Percentiles rank a stretch among this genome's conserved stretches.
phyloP scores from a whole-genome alignment of 2,329 filamentous ascomycete genomes.

The Colletotrichum falcatum region DNA sequence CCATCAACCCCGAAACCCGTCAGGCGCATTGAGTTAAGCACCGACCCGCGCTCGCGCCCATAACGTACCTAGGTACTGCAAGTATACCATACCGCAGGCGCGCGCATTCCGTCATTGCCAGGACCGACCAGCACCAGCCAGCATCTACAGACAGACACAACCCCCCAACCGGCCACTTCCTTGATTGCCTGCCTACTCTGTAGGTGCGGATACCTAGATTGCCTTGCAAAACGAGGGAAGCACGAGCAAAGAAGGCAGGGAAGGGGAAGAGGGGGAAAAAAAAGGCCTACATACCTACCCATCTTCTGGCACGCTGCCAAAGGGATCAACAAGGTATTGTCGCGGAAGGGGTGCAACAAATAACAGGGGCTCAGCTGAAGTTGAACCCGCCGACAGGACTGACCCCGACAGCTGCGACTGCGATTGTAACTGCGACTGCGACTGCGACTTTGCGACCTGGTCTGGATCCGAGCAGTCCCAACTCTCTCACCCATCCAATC shows the following conservation, averaged over 20 bases:
- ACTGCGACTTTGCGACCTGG: slow-evolving; percentile 27
- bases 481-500: slow-evolving; percentile 13
- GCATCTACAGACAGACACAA: slow-evolving; percentile 6
- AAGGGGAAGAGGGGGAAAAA: neutral
- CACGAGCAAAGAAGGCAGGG: neutral
- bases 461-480: slow-evolving; percentile 15
- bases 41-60: slow-evolving; percentile 27
- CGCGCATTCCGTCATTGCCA: neutral
- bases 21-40: slow-evolving; percentile 42
- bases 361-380: slow-evolving; percentile 37
- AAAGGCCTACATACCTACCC: neutral
- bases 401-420: slow-evolving; percentile 26
- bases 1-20: slow-evolving; percentile 34
- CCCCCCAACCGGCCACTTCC: slow-evolving; percentile 20
- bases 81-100: neutral
- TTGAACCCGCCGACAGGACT: slow-evolving; percentile 24
- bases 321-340: slow-evolving; percentile 4
- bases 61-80: slow-evolving; percentile 1
- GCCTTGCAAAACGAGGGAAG: slow-evolving; percentile 10
- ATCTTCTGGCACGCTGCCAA: neutral
- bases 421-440: slow-evolving; percentile 15
- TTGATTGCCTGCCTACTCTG: neutral
- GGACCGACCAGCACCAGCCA: too few species aligned
- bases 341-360: neutral
- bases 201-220: slow-evolving; percentile 13